These are phyloP conservation scores for Lizanozyma gosingica DNA, from an alignment of 1,139 yeast species.

Conservation along the genomic window DNA sequence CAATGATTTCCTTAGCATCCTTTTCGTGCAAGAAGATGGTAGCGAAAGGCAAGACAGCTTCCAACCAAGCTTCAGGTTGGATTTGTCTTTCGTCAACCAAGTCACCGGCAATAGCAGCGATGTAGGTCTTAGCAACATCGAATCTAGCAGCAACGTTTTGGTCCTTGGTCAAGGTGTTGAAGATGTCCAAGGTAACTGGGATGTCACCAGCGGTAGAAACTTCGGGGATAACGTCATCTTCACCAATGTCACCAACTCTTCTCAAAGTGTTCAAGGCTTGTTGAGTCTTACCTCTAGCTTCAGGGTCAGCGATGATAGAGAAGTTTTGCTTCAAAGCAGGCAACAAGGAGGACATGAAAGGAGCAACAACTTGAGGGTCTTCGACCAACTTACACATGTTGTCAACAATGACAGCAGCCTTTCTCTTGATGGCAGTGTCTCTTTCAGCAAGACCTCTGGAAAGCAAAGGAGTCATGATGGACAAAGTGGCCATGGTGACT, in stretches of 20 bases:
- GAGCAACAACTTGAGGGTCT: constrained; percentile 99
- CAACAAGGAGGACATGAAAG: constrained; percentile 89
- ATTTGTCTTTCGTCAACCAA: constrained; percentile 96
- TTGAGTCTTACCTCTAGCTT: constrained; percentile 96
- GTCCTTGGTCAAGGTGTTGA: constrained; percentile 61
- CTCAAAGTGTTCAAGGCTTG: constrained; percentile 96
- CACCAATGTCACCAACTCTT: constrained; percentile 97
- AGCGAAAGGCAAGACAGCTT: constrained; percentile 84
- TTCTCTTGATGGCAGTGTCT: constrained; percentile 98
- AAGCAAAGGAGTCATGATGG: constrained; percentile 98
- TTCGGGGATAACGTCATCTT: constrained; percentile 85
- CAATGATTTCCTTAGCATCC: constrained; percentile 84
- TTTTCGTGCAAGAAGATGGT: constrained; percentile 92
- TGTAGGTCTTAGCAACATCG: constrained; percentile 65
- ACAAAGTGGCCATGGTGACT: constrained; percentile 98
- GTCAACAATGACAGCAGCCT: constrained; percentile 98
- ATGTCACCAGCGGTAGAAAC: constrained; percentile 98
- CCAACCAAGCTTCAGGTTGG: constrained; percentile 86
- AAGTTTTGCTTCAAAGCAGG: constrained; percentile 94
- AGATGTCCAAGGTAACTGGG: constrained; percentile 73
- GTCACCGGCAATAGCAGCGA: constrained; percentile 97
- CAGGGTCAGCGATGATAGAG: constrained; percentile 98
- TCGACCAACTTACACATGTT: constrained; percentile 99
- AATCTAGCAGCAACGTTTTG: constrained; percentile 73
- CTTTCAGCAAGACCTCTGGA: constrained; percentile 99